phyloP scores from a whole-genome alignment of 1,139 yeast species.

The Taiozyma sp. region DNA sequence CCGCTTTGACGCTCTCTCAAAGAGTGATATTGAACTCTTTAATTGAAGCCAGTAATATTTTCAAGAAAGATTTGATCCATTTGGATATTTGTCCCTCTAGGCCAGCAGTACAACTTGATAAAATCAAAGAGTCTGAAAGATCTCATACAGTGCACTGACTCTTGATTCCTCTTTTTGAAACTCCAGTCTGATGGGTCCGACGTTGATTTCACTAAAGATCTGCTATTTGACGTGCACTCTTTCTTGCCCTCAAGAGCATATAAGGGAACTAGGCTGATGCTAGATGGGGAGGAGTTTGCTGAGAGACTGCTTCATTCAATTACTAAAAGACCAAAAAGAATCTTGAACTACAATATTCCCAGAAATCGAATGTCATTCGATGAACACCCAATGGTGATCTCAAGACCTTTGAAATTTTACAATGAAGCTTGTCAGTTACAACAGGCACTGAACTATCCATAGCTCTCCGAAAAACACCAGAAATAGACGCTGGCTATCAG shows the following conservation, averaged over 20 bases:
- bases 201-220: not conserved
- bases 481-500: not conserved
- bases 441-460: not conserved
- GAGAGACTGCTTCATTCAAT: not conserved
- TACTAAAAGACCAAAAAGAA: not conserved
- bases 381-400: no score
- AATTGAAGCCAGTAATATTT: not conserved
- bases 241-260: not conserved
- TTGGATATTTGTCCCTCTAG: not conserved
- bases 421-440: not conserved
- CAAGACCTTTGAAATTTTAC: no score
- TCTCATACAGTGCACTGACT: not conserved
- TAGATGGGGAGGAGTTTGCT: not conserved
- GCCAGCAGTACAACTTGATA: not conserved
- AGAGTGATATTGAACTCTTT: not conserved
- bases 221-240: not conserved
- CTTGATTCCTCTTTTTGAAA: not conserved
- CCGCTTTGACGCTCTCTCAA: not conserved
- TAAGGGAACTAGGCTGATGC: not conserved
- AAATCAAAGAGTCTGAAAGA: not conserved
- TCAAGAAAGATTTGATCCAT: not conserved
- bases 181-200: not conserved
- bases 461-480: not conserved
- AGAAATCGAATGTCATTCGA: no score
- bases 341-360: no score